These are phyloP conservation scores for Podaxis pistillaris DNA, from an alignment of 768 basidiomycete species.

Conservation along the genomic window DNA sequence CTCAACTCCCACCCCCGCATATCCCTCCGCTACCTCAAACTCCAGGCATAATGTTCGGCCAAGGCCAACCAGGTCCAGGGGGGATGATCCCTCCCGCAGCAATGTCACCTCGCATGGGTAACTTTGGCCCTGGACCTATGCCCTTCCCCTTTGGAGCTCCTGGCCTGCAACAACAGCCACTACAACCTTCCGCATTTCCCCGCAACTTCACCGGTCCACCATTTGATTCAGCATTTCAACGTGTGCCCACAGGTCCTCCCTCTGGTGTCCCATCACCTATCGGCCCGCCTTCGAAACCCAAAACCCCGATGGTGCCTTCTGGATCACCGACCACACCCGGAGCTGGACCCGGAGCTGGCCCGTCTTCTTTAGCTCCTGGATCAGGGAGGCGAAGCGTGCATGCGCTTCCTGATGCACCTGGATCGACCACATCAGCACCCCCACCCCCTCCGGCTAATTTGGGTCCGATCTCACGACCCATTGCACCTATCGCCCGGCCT, in stretches of 20 bases:
- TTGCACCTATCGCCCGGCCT: slow-evolving; percentile 71
- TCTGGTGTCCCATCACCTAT: slow-evolving; percentile 44
- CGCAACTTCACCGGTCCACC: slow-evolving; percentile 51
- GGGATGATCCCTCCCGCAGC: slow-evolving; percentile 38
- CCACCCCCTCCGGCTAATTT: slow-evolving; percentile 36
- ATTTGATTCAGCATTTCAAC: slow-evolving; percentile 53
- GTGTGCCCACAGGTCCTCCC: slow-evolving; percentile 35
- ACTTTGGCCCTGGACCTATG: slow-evolving; percentile 40
- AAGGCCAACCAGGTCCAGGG: slow-evolving; percentile 25
- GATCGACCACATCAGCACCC: slow-evolving; percentile 7
- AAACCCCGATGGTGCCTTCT: slow-evolving; percentile 32
- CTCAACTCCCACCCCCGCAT: slow-evolving; percentile 47
- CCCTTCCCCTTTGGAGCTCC: slow-evolving; percentile 53
- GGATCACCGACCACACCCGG: slow-evolving; percentile 30
- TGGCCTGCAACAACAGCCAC: slow-evolving; percentile 41
- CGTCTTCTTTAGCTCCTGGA: slow-evolving; percentile 43
- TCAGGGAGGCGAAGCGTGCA: slow-evolving; percentile 40
- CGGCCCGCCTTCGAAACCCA: slow-evolving; percentile 52
- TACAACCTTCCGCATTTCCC: slow-evolving; percentile 54
- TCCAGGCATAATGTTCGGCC: slow-evolving; percentile 45
- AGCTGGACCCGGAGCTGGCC: slow-evolving; percentile 25
- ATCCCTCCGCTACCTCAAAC: slow-evolving; percentile 40
- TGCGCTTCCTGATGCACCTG: slow-evolving; percentile 21
- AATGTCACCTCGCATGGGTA: slow-evolving; percentile 56
- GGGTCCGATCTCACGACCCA: slow-evolving; percentile 62